Conservation (phyloP, 2,329 filamentous ascomycete species). For the Cytospora piceicola region DNA sequence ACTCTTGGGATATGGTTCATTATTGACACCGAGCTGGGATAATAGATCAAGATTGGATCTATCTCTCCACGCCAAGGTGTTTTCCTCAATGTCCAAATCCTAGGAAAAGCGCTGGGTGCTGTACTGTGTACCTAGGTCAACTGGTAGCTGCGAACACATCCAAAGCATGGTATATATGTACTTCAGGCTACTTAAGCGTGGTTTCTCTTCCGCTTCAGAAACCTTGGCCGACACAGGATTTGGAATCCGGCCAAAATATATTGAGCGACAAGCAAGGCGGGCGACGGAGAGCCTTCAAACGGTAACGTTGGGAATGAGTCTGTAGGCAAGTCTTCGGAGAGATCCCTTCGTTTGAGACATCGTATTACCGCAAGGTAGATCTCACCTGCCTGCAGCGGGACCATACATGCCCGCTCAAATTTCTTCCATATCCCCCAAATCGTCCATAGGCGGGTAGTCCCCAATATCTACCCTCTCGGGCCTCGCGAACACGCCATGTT, state of each 20-base stretch:
- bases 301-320: neutral
- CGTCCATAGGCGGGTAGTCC: constrained; percentile 71
- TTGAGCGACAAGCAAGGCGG: constrained; percentile 11
- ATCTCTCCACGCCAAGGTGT: too few species aligned
- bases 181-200: constrained; percentile 1
- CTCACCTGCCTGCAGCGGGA: neutral
- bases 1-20: neutral
- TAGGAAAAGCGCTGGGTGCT: too few species aligned
- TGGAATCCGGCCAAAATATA: constrained; percentile 1
- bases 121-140: too few species aligned
- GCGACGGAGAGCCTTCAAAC: constrained; percentile 3
- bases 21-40: neutral
- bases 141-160: neutral
- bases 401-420: constrained; percentile 49
- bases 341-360: neutral
- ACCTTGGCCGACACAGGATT: constrained; percentile 24
- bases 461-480: constrained; percentile 78
- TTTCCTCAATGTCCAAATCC: too few species aligned
- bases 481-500: constrained; percentile 78
- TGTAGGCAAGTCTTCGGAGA: constrained; percentile 2
- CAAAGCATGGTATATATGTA: neutral
- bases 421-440: constrained; percentile 79
- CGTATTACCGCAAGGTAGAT: neutral
- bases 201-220: constrained; percentile 4
- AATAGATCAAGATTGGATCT: neutral